Percentiles rank a stretch among this genome's conserved stretches.
These are phyloP conservation scores for Metschnikowia lachancei DNA, from an alignment of 805 yeast species.

Conservation along the genomic window DNA sequence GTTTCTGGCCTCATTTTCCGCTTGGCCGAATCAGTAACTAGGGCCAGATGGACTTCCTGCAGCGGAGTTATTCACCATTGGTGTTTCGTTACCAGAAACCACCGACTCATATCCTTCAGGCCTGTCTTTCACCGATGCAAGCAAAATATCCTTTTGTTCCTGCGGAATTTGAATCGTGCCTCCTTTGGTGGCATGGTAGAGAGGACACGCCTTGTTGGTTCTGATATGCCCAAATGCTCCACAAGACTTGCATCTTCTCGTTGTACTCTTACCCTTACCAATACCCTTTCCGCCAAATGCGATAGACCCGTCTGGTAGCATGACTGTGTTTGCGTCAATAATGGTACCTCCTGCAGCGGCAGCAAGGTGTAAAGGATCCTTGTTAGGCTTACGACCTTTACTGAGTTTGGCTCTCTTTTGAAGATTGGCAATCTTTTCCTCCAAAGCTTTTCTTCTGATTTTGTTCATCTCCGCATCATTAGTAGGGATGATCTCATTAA, in stretches of 20 bases:
- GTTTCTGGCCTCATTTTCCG: too few species aligned
- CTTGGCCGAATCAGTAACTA: not conserved
- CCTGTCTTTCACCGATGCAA: conserved; percentile 17
- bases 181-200: conserved; percentile 50
- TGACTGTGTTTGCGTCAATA: conserved; percentile 43
- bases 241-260: conserved; percentile 89
- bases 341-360: conserved; percentile 44
- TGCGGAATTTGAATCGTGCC: conserved; percentile 25
- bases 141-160: conserved; percentile 20
- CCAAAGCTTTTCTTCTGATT: conserved; percentile 70
- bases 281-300: conserved; percentile 63
- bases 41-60: conserved; percentile 7
- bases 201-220: conserved; percentile 88
- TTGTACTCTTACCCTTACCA: conserved; percentile 69
- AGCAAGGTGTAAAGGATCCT: conserved; percentile 38
- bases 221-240: conserved; percentile 94
- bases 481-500: conserved; percentile 72
- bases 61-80: conserved; percentile 4
- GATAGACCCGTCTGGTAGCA: conserved; percentile 43
- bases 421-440: conserved; percentile 78
- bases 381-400: conserved; percentile 38
- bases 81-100: conserved; percentile 7
- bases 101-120: conserved; percentile 10
- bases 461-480: conserved; percentile 81
- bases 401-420: conserved; percentile 65